phyloP scores from a whole-genome alignment of 345 rosid species.

The Jatropha curcas region DNA sequence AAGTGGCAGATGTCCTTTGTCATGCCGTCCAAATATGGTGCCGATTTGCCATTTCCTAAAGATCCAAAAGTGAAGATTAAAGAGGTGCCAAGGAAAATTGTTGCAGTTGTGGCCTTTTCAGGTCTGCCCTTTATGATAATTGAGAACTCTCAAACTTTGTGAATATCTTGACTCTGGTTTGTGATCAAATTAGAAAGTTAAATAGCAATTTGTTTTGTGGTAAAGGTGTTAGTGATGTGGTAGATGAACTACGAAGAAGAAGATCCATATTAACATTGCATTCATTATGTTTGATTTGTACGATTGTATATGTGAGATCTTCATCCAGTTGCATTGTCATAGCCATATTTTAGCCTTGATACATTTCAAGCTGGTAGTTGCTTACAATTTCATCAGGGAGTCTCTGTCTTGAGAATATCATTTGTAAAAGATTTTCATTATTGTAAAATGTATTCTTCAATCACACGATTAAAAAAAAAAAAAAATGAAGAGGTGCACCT shows the following conservation, averaged over 20 bases:
- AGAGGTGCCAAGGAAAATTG: slow-evolving; percentile 67
- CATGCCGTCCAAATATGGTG: slow-evolving; percentile 85
- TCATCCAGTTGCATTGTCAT: not conserved
- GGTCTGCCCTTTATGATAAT: slow-evolving; percentile 40
- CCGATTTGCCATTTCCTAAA: slow-evolving; percentile 67
- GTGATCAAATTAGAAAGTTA: not conserved
- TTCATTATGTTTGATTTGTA: not conserved
- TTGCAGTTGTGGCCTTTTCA: slow-evolving; percentile 82
- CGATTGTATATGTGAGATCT: not conserved
- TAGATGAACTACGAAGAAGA: not conserved
- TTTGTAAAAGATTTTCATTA: not conserved
- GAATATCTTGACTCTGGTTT: not conserved
- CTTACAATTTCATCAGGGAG: not conserved
- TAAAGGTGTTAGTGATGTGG: not conserved
- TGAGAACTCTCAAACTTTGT: not conserved
- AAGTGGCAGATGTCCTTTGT: slow-evolving; percentile 93
- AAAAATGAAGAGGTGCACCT: not conserved
- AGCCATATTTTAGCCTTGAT: not conserved
- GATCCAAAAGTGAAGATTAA: slow-evolving; percentile 71
- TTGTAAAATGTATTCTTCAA: not conserved
- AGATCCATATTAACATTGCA: not conserved
- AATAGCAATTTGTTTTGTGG: not conserved
- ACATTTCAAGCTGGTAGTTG: not conserved
- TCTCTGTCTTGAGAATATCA: not conserved
- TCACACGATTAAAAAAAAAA: not conserved